Base-by-base conservation (phyloP, 306 rosid species). In the Carpinus viminea region DNA sequence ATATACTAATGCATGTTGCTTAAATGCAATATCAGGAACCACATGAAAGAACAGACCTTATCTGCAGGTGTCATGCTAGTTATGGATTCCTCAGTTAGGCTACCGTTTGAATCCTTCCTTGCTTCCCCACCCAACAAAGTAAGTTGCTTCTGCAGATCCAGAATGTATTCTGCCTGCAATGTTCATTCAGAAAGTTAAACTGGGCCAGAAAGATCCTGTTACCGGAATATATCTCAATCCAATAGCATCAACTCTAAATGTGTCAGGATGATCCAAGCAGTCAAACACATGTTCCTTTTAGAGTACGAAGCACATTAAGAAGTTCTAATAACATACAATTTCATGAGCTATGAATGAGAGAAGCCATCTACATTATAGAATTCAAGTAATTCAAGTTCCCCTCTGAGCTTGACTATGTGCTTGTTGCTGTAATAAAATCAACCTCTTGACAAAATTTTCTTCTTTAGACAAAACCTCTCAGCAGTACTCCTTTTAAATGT, bases 131-230 rank as follows among this genome's bases (percentile, higher is more conserved):
- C 91, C 77, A 92, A 84, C 85, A 95, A 81, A 47, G 96, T 88
- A 79, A 95, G 94, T 79, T 92, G 98, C 80, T 95, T 95, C 87
- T 92, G 98, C 60, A 93, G 88, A 81, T 95, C 98, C 78, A 95
- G 90, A 78, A 92, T 95, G 82, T 85, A 78, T 83, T 90, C 98
- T 13, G 98, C 98, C 98, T 95, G 90, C 80, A 79, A 79, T 62
- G 76, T 76, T 74, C 70, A 68, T 68, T 52, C 31, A 21, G 45
- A 24, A 74, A 36, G 50, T 18, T 65, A 52, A 17, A 26, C 48
- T 52, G 7, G 17, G 45, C 28, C 60, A 57, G 57, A 81, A 59
- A 36, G 38, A 66, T 57, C 68, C 13, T 20, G 78, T 36, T 36
- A 24, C 28, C 12, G 3, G 56, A 54, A 56, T 69, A 16, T 38